phyloP scores from a whole-genome alignment of 768 basidiomycete genomes.

The Suillus clintonianus region DNA sequence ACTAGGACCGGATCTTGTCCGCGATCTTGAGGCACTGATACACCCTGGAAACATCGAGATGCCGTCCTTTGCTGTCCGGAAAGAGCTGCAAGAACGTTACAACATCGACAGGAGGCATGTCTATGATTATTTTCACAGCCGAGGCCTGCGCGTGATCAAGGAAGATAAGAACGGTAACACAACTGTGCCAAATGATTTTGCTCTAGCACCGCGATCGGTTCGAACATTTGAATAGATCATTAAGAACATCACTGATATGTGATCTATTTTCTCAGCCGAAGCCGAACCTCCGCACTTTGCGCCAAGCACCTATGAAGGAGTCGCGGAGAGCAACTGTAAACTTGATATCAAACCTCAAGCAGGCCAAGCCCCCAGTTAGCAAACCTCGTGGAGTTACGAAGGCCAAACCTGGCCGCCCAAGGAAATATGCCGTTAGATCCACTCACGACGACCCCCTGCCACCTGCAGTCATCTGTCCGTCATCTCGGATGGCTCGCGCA shows the following conservation, averaged over 20 bases:
- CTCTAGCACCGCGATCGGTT: constrained; percentile 23
- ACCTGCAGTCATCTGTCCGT: constrained; percentile 8
- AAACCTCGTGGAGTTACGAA: constrained; percentile 32
- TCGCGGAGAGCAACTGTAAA: constrained; percentile 5
- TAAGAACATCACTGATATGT: constrained; percentile 9
- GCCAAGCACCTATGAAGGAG: constrained; percentile 26
- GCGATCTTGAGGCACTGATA: constrained; percentile 73
- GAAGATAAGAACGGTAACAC: constrained; percentile 63
- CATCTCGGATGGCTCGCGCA: constrained; percentile 15
- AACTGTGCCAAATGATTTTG: constrained; percentile 25
- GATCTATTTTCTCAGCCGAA: constrained; percentile 24
- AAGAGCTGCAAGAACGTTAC: constrained; percentile 71
- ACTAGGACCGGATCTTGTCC: constrained; percentile 64
- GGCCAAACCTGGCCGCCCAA: constrained; percentile 32
- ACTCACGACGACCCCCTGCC: constrained; percentile 3
- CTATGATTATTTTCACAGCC: constrained; percentile 77
- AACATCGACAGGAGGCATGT: constrained; percentile 72
- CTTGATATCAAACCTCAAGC: neutral
- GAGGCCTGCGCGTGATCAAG: constrained; percentile 62
- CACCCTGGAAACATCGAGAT: constrained; percentile 69
- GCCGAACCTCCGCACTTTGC: constrained; percentile 33
- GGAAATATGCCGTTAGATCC: constrained; percentile 14
- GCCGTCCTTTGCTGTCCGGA: constrained; percentile 71
- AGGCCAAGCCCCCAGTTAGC: neutral
- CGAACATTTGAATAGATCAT: constrained; percentile 5